Evolutionary conservation across 164 flowering plant genomes (phyloP), one percentile per base, ranked within the genome.

Genomic region (Vitis rotundifolia): DNA sequence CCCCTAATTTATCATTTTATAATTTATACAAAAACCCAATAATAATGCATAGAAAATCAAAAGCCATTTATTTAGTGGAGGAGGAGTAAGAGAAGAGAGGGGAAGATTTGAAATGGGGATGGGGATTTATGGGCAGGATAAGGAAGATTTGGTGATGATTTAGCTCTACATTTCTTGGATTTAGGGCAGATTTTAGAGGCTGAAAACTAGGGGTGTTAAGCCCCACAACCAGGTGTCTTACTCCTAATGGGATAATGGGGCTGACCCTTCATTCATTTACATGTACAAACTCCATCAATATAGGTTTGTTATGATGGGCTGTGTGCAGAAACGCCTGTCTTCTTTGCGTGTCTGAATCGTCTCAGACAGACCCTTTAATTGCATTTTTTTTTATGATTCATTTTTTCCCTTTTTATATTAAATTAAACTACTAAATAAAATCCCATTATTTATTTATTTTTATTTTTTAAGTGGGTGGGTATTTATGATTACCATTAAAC

Each of bases 301-400:
- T 65, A 67, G 75, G 63, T 68, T 76, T 64, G 73, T 70, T 77
- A 59, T 75, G 72, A 76, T 62, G 76, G 80, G 48, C 67, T 64
- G 48, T 55, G 74, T 69, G 71, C 68, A 63, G 19, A 57, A 57
- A 18, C 29, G 59, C 51, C 54, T 14, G 60, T 31, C 47, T 16
- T 55, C 58, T 55, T 61, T 66, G 26, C 67, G 56, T 68, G 77
- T 70, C 68, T 69, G n/a, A 48, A 51, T 56, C 50, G 44, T 60
- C 66, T 52, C 50, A 68, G 57, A 59, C 74, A 63, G 19, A 26
- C 60, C 47, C 53, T 70, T 58, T 10, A 18, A 22, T 22, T 22
- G 2, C 26, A 22, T 22, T 22, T 22, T 22, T 22, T 22, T 22
- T 22, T 22, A 22, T 22, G 26, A 22, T 22, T 22, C 26, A 0